Evolutionary conservation across 192 early-diverging fungal genomes (phyloP), one percentile per base, ranked within the genome.

Genomic region (Cetraspora pellucida): DNA sequence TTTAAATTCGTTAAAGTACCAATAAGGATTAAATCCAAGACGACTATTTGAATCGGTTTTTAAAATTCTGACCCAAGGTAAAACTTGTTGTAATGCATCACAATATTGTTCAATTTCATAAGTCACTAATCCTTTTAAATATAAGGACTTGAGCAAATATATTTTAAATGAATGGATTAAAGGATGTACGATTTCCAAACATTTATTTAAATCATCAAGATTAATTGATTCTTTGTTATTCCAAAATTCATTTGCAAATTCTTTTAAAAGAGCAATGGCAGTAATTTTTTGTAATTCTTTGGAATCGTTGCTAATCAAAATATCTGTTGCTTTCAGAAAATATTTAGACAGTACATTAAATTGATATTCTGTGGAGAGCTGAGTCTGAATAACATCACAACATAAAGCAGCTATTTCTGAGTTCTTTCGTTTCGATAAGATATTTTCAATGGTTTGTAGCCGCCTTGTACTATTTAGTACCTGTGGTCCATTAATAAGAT

Each of bases 11-110:
- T 63, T 5, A 8, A 74, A 10, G 1, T n/a, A 50, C 21, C 55
- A 58, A 25, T 65, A 78, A n/a, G 72, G 58, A 74, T 78, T 78
- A 57, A 78, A 63, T 27, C 30, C 55, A 37, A 78, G n/a, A 43
- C 72, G 49, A n/a, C 3, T 61, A 23, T 59, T 10, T 21, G 45
- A 10, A 21, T 16, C 37, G 19, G 64, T 45, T 19, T 23, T 5
- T 49, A 78, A 64, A 54, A 14, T 10, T 3, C 11, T 23, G 8
- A 78, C 17, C 77, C 77, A 78, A 9, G 77, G 77, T 14, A 78
- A 57, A 9, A 44, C 14, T 21, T 73, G 3, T 44, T 23, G 46
- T 49, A 50, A 25, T 7, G 31, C 28, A 14, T 65, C 23, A 46
- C 72, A 74, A 73, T 75, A 78, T 49, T 52, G 58, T 45, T 58